These are phyloP conservation scores for Diutina ranongensis DNA, from an alignment of 1,139 yeast genomes.

Conservation along the genomic window DNA sequence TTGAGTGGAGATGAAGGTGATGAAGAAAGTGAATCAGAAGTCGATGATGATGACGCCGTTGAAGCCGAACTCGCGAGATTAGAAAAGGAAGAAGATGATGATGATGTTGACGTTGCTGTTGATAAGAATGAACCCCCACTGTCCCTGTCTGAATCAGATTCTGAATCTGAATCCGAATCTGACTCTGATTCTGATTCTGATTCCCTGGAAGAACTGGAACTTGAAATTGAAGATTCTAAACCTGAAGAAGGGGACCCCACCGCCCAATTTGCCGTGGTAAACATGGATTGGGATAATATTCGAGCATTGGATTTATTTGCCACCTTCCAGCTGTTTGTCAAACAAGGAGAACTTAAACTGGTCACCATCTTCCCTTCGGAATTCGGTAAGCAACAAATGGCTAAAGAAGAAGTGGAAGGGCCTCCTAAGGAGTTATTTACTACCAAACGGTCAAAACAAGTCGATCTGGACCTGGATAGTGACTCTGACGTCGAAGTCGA, in stretches of 20 bases:
- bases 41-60: constrained; percentile 15
- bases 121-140: constrained; percentile 10
- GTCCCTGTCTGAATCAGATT: constrained; percentile 67
- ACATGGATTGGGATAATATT: constrained; percentile 95
- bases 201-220: constrained; percentile 37
- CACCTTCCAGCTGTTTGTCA: constrained; percentile 73
- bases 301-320: constrained; percentile 82
- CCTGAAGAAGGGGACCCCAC: constrained; percentile 87
- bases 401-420: constrained; percentile 80
- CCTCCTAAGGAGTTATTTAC: constrained; percentile 81
- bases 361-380: constrained; percentile 83
- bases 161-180: constrained; percentile 20
- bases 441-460: constrained; percentile 19
- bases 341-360: constrained; percentile 56
- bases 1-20: constrained; percentile 12
- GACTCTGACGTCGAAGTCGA: constrained; percentile 41
- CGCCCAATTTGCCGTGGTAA: constrained; percentile 75
- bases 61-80: constrained; percentile 5
- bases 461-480: constrained; percentile 16
- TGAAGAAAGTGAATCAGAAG: constrained; percentile 13
- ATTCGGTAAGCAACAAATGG: constrained; percentile 89
- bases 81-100: neutral
- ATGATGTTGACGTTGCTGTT: neutral
- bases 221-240: constrained; percentile 44
- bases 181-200: constrained; percentile 18